phyloP scores from a whole-genome alignment of 768 basidiomycete species.

The Kondoa malvinella region DNA sequence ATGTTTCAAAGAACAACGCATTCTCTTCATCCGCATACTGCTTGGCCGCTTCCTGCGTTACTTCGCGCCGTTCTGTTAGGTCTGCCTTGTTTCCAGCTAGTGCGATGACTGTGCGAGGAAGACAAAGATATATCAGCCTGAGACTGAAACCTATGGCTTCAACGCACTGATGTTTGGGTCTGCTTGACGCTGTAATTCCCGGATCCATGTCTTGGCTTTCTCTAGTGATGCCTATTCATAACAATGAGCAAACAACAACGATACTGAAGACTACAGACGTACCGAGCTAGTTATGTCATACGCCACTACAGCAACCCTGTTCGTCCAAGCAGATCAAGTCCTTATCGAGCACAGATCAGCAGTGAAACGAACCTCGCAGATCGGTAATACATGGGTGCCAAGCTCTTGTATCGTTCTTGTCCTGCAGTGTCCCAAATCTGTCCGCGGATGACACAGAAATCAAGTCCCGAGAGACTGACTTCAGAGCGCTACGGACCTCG shows the following conservation, averaged over 20 bases:
- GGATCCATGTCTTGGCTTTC: slow-evolving; percentile 99
- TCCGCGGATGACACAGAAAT: background rate
- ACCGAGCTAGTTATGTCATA: slow-evolving; percentile 58
- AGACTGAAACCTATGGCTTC: background rate
- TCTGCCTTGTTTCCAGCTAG: slow-evolving; percentile 96
- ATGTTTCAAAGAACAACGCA: slow-evolving; percentile 89
- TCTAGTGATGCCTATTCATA: slow-evolving; percentile 60
- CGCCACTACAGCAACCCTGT: slow-evolving; percentile 72
- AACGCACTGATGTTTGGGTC: slow-evolving; percentile 67
- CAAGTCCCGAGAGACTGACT: too few relatives aligned
- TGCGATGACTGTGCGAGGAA: slow-evolving; percentile 52
- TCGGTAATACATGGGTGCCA: slow-evolving; percentile 70
- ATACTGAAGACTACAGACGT: background rate
- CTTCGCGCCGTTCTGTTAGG: slow-evolving; percentile 76
- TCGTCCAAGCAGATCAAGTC: background rate
- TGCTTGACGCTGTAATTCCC: slow-evolving; percentile 94
- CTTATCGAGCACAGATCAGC: background rate
- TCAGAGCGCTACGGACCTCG: slow-evolving; percentile 56
- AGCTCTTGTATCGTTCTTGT: slow-evolving; percentile 80
- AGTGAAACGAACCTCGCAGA: slow-evolving; percentile 22
- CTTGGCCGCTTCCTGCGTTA: slow-evolving; percentile 83
- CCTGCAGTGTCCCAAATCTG: slow-evolving; percentile 69
- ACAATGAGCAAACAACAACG: background rate
- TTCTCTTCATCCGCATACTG: slow-evolving; percentile 93
- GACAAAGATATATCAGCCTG: background rate